Percentiles rank a stretch among this genome's conserved stretches.
phyloP scores from a whole-genome alignment of 176 grass and related monocot genomes.

The Triticum dicoccoides region DNA sequence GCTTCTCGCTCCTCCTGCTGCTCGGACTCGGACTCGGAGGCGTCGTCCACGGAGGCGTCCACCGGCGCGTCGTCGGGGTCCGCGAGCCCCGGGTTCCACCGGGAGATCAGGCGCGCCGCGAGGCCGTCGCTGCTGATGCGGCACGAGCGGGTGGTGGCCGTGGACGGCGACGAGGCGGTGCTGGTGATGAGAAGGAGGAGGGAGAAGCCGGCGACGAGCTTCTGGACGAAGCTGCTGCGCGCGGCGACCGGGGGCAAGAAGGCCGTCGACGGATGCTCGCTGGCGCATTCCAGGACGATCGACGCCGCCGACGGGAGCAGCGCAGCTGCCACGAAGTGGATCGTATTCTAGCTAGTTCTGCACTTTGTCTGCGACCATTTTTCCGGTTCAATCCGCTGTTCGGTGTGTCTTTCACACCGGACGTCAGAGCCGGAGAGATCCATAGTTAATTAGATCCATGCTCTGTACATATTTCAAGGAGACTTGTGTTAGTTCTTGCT shows the following conservation, averaged over 20 bases:
- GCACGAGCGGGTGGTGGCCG: constrained; percentile 31
- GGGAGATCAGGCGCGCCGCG: constrained; percentile 23
- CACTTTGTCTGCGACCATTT: background rate
- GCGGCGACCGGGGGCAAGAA: constrained; percentile 35
- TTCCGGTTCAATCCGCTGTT: background rate
- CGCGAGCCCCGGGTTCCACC: constrained; percentile 49
- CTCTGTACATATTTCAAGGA: background rate
- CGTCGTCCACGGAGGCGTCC: constrained; percentile 24
- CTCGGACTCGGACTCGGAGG: constrained; percentile 37
- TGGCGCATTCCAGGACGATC: constrained; percentile 55
- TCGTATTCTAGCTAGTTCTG: constrained; percentile 26
- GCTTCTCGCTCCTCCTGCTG: constrained; percentile 24
- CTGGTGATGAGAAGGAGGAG: constrained; percentile 17
- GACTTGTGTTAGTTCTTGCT: too few relatives aligned
- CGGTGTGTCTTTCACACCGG: too few relatives aligned
- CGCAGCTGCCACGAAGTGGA: constrained; percentile 52
- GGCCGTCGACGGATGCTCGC: constrained; percentile 32
- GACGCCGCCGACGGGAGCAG: constrained; percentile 31
- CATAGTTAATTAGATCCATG: background rate
- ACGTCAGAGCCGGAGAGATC: background rate
- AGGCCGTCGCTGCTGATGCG: constrained; percentile 50
- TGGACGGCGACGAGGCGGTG: constrained; percentile 33
- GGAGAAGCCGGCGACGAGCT: constrained; percentile 27
- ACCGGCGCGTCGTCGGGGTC: constrained; percentile 10
- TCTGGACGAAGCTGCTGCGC: constrained; percentile 71